Evolutionary conservation across 192 early-diverging fungal species (phyloP).

Genomic region (Backusella westeae): DNA sequence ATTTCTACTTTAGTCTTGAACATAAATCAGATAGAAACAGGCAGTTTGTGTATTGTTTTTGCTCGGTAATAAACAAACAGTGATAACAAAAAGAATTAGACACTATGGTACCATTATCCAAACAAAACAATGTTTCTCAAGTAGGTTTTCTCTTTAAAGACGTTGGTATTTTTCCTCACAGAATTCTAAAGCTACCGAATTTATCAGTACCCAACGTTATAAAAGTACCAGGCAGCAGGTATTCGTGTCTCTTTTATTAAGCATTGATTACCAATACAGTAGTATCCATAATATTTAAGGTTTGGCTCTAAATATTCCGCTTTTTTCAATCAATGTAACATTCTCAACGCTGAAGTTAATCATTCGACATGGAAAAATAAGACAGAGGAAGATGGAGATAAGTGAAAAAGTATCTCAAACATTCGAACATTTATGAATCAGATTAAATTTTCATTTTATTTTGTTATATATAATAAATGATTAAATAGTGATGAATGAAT

Average conservation of each 20-base stretch:
- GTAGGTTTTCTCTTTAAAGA: not conserved
- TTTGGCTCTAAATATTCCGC: not conserved
- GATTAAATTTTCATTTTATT: too few relatives aligned
- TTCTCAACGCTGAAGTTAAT: not conserved
- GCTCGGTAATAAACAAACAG: not conserved
- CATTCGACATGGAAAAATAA: not conserved
- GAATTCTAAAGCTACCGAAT: too few relatives aligned
- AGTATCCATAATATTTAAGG: not conserved
- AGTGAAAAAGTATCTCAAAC: too few relatives aligned
- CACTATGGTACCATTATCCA: not conserved
- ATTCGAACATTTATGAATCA: too few relatives aligned
- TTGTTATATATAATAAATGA: too few relatives aligned
- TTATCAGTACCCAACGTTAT: not conserved
- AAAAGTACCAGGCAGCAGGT: not conserved
- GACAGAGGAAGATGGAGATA: too few relatives aligned
- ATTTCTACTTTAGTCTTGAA: too few relatives aligned
- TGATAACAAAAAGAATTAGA: not conserved
- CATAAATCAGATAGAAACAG: too few relatives aligned
- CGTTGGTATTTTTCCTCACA: not conserved
- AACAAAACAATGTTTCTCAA: not conserved
- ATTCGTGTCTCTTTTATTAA: not conserved
- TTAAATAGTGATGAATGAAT: too few relatives aligned
- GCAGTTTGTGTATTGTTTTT: not conserved
- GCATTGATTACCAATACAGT: not conserved
- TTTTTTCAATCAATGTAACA: not conserved